Conservation (phyloP, 371 early-diverging fungal species). For the Lichtheimia hyalospora region DNA sequence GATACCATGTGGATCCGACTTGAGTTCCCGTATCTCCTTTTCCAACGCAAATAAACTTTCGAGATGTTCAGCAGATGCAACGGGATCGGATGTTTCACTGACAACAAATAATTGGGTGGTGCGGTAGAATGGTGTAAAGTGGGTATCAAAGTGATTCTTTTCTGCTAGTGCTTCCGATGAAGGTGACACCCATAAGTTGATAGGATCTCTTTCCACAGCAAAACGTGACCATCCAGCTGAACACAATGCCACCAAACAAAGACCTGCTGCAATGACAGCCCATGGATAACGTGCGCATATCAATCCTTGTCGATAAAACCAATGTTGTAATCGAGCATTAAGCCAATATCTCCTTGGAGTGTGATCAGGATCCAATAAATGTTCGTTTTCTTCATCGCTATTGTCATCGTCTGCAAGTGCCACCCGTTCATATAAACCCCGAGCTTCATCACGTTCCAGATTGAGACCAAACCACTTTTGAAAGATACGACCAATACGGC, state of each 20-base stretch:
- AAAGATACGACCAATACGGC: constrained; percentile 13
- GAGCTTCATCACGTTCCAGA: constrained; percentile 16
- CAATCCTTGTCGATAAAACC: constrained; percentile 70
- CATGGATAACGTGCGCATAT: constrained; percentile 65
- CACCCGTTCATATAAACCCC: constrained; percentile 54
- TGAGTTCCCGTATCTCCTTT: constrained; percentile 44
- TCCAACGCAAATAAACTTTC: constrained; percentile 56
- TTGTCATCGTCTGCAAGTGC: constrained; percentile 43
- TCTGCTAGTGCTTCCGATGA: constrained; percentile 58
- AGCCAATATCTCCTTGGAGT: constrained; percentile 62
- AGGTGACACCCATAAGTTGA: constrained; percentile 74
- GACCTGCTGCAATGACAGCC: constrained; percentile 47
- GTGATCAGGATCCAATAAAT: constrained; percentile 56
- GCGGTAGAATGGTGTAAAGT: constrained; percentile 76
- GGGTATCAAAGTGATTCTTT: constrained; percentile 68
- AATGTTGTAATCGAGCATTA: constrained; percentile 57
- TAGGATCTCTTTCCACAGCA: constrained; percentile 63
- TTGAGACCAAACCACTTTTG: constrained; percentile 15
- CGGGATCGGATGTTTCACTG: constrained; percentile 30
- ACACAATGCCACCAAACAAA: constrained; percentile 48
- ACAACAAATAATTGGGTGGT: constrained; percentile 72
- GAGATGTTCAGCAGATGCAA: constrained; percentile 52
- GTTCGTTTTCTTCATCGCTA: constrained; percentile 39
- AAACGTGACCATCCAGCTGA: constrained; percentile 63
- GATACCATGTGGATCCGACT: constrained; percentile 28